Conservation (phyloP, 2,329 filamentous ascomycete species). For the Trichoderma sp. region DNA sequence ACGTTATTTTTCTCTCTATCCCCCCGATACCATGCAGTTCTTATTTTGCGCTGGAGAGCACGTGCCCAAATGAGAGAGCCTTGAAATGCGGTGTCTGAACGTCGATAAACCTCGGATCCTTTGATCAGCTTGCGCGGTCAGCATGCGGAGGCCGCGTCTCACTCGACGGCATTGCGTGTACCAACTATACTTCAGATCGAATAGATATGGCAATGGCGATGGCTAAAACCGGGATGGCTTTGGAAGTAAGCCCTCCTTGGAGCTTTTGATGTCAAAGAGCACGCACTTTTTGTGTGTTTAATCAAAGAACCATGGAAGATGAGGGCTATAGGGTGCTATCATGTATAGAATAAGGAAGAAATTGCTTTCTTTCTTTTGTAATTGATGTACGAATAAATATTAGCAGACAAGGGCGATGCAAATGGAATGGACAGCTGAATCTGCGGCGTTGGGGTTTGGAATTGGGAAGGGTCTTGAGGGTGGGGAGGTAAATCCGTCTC, state of each 20-base stretch:
- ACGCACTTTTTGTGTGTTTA: not conserved
- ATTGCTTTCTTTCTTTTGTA: constrained; percentile 20
- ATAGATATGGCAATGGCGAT: constrained; percentile 30
- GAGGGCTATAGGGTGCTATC: not conserved
- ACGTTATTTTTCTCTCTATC: not conserved
- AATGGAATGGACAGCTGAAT: constrained; percentile 13
- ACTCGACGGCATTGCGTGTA: constrained; percentile 31
- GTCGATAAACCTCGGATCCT: not conserved
- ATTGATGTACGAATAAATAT: constrained; percentile 27
- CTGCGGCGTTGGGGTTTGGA: constrained; percentile 21
- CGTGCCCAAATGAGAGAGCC: not conserved
- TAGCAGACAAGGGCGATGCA: constrained; percentile 18
- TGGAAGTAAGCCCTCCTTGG: not conserved
- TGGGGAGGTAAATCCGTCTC: constrained; percentile 23
- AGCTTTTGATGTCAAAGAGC: not conserved
- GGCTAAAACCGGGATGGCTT: constrained; percentile 24
- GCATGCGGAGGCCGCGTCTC: constrained; percentile 26
- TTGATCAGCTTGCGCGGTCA: not conserved
- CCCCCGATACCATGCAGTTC: not conserved
- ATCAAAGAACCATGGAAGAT: not conserved
- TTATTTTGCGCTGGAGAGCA: not conserved
- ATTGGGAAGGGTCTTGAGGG: constrained; percentile 25
- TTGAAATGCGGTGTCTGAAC: not conserved
- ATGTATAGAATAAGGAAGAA: constrained; percentile 16
- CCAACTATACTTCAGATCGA: constrained; percentile 29